Evolutionary conservation across 768 basidiomycete genomes (phyloP).

Genomic region (Psilocybe cubensis): DNA sequence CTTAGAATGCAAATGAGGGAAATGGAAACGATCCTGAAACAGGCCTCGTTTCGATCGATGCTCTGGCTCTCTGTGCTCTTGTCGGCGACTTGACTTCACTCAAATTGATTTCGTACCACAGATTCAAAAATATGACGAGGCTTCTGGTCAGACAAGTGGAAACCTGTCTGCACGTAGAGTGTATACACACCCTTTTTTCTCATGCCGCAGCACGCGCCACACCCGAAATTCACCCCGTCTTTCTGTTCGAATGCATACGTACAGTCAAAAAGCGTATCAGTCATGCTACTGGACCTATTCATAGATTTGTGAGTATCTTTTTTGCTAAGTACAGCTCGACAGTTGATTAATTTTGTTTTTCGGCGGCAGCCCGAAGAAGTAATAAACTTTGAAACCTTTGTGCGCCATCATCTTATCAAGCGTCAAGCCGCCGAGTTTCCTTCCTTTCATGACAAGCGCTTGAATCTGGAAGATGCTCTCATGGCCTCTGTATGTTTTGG

Average conservation of each 20-base stretch:
- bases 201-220: conserved; percentile 3
- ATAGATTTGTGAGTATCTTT: neutral
- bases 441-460: neutral
- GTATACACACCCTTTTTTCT: conserved; percentile 3
- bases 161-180: conserved; percentile 1
- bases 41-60: neutral
- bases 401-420: neutral
- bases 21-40: neutral
- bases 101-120: neutral
- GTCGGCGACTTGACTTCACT: conserved; percentile 12
- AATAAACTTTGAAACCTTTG: neutral
- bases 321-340: too few species aligned
- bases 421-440: neutral
- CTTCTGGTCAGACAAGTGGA: neutral
- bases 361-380: neutral
- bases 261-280: neutral
- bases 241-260: neutral
- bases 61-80: conserved; percentile 9
- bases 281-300: neutral
- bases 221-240: neutral
- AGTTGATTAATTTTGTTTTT: neutral
- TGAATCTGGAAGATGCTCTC: neutral
- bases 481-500: conserved; percentile 3
- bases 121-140: neutral
- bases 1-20: neutral